Evolutionary conservation across 306 rosid genomes (phyloP), one percentile per base, ranked within the genome.

Genomic region (Dryas alaskensis): DNA sequence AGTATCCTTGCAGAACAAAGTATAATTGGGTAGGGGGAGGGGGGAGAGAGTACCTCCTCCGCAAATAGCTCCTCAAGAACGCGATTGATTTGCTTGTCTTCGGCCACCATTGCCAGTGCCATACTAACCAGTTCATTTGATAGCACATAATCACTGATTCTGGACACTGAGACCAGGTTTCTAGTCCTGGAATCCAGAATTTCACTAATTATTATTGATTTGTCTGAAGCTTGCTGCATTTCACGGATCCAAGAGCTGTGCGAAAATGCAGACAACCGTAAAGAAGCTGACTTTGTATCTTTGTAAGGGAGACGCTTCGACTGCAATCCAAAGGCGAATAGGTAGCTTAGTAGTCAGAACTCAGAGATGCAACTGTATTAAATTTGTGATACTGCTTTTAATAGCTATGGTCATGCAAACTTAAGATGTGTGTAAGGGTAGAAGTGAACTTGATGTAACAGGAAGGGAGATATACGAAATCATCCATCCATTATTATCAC

Each of bases 101-200:
- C 98, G 8, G 98, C 98, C 50, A 94, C 98, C 97, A 91, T 91
- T 71, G 98, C 98, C 17, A 94, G 85, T 65, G 98, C 97, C 98
- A 94, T 94, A 80, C 98, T 91, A 16, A 94, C 96, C 76, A 94
- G 86, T 85, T 91, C 98, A 78, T 94, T 91, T 52, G 98, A 94
- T 75, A 94, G 80, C 60, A 94, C 98, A 69, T 94, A 91, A 80
- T 94, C 98, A 76, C 98, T 94, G 78, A 91, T 94, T 80, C 96
- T 88, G 84, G 98, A 94, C 48, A 94, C 98, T n/a, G 97, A 89
- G 37, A 91, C 98, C 71, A 94, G 86, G 79, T 94, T 94, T 89
- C 98, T 91, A 48, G 98, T 94, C 86, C 98, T 84, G 69, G 98
- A 94, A 82, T 94, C 98, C 78, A 94, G 85, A 68, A 94, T 94